Conservation (phyloP, 2,329 filamentous ascomycete genomes). For the Endoconidiophora laricicola region DNA sequence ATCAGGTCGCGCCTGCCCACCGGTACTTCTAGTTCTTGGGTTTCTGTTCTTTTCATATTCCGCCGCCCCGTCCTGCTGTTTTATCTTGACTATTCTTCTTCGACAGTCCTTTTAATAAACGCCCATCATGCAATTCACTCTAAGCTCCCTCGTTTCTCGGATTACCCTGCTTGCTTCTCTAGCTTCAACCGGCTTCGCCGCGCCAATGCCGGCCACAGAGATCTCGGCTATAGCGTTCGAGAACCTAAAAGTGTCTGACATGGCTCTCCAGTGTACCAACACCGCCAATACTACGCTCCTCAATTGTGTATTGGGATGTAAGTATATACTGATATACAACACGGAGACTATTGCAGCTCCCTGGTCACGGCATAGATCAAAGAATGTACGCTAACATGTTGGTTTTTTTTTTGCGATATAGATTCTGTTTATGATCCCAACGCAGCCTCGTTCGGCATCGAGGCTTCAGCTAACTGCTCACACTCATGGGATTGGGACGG, state of each 20-base stretch:
- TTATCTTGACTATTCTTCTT: background rate
- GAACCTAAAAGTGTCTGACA: constrained; percentile 5
- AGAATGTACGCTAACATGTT: too few species aligned
- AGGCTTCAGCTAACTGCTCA: constrained; percentile 11
- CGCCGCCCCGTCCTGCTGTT: background rate
- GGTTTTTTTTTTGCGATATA: background rate
- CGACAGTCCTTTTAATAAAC: background rate
- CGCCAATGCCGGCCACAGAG: background rate
- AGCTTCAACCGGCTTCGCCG: constrained; percentile 1
- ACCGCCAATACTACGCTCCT: background rate
- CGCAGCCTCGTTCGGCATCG: background rate
- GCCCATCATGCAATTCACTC: background rate
- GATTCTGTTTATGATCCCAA: constrained; percentile 8
- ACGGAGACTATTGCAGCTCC: background rate
- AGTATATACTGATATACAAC: background rate
- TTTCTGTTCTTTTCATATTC: background rate
- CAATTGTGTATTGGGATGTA: constrained; percentile 9
- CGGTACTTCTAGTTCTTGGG: background rate
- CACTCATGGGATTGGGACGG: constrained; percentile 17
- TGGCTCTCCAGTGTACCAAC: constrained; percentile 2
- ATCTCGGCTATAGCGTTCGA: background rate
- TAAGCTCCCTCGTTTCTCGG: background rate
- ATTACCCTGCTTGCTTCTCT: constrained; percentile 3
- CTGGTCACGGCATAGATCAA: background rate
- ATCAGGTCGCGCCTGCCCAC: background rate